phyloP scores from a whole-genome alignment of 768 basidiomycete species.

The Lactarius trivialis region DNA sequence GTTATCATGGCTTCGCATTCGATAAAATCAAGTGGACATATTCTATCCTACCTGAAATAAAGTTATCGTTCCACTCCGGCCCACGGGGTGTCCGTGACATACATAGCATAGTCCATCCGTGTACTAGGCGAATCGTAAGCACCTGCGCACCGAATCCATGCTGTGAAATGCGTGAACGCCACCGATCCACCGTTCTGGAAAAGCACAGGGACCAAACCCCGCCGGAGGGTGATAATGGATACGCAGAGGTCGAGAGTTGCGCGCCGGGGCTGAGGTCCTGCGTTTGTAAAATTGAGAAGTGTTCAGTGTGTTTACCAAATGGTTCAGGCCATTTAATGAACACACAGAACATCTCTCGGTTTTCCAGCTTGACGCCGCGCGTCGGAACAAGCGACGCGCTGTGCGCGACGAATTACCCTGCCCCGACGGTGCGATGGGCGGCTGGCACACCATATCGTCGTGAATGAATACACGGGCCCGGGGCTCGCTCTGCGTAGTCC shows the following conservation, averaged over 20 bases:
- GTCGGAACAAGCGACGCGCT: background rate
- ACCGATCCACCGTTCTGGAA: background rate
- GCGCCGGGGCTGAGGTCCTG: background rate
- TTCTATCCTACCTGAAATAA: conserved; percentile 4
- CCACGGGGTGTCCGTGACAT: conserved; percentile 19
- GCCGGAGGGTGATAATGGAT: conserved; percentile 14
- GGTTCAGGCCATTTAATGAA: background rate
- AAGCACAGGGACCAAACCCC: background rate
- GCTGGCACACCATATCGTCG: conserved; percentile 13
- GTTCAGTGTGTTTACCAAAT: background rate
- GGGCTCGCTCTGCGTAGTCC: background rate
- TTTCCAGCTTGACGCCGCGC: conserved; percentile 14
- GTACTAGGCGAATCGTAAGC: conserved; percentile 1
- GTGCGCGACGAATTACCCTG: conserved; percentile 3
- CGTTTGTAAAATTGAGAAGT: background rate
- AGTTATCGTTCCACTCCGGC: background rate
- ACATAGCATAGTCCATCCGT: conserved; percentile 4
- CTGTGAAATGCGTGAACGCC: background rate
- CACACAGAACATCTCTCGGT: background rate
- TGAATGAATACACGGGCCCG: conserved; percentile 2
- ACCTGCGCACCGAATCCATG: conserved; percentile 1
- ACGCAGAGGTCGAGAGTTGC: background rate
- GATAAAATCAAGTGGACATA: conserved; percentile 17
- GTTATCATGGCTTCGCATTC: background rate
- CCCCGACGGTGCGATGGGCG: conserved; percentile 9